A percentile compares a stretch with the other conserved stretches of the same genome.
phyloP scores from a whole-genome alignment of 164 flowering plant species.

The Liriodendron chinense region DNA sequence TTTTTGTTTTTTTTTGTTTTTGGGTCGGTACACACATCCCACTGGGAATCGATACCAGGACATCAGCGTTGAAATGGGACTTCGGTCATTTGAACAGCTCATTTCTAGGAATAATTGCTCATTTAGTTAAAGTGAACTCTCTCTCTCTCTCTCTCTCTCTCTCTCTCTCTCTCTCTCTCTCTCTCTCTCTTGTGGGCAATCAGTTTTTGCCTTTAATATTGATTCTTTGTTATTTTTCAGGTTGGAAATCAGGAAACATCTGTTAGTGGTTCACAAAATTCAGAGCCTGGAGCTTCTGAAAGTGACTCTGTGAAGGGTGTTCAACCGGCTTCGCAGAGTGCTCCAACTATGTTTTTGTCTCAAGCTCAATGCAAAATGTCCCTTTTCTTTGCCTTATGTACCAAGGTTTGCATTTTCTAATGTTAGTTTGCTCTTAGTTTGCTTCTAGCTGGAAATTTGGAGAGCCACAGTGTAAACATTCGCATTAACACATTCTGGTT shows the following conservation, averaged over 20 bases:
- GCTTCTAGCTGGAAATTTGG: not conserved
- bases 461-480: not conserved
- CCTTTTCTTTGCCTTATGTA: slow-evolving; percentile 87
- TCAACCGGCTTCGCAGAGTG: slow-evolving; percentile 24
- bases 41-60: no score
- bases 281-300: slow-evolving; percentile 56
- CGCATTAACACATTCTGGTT: not conserved
- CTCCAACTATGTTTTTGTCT: slow-evolving; percentile 37
- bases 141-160: no score
- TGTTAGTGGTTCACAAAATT: slow-evolving; percentile 64
- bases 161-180: no score
- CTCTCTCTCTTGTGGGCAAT: not conserved
- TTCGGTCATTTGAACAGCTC: not conserved
- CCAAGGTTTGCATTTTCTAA: slow-evolving; percentile 55
- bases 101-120: not conserved
- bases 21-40: no score
- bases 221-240: slow-evolving; percentile 26
- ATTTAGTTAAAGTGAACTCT: not conserved
- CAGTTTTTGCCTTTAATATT: not conserved
- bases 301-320: slow-evolving; percentile 36
- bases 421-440: not conserved
- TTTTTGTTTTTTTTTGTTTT: no score
- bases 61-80: no score
- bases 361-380: slow-evolving; percentile 76
- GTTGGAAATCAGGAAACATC: slow-evolving; percentile 60